Percentiles rank a stretch among this genome's conserved stretches.
Conservation (phyloP, 2,329 filamentous ascomycete genomes). For the Alternaria gansuensis region DNA sequence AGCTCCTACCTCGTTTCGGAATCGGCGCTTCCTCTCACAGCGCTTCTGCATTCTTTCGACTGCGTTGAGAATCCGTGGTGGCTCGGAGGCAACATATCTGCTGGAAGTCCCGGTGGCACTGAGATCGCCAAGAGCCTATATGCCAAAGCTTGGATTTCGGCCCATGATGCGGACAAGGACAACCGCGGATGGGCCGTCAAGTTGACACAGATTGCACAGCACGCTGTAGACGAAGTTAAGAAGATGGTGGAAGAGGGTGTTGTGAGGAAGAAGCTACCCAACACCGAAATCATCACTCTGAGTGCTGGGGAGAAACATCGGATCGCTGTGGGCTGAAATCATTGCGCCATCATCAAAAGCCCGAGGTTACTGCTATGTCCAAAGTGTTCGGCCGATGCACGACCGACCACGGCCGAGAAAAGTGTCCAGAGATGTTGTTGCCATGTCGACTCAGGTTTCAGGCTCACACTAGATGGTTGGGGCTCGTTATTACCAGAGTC, state of each 20-base stretch:
- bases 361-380: slow-evolving; percentile 1
- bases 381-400: neutral
- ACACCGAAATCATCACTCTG: slow-evolving; percentile 35
- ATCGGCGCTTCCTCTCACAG: slow-evolving; percentile 68
- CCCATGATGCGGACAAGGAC: slow-evolving; percentile 69
- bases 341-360: neutral
- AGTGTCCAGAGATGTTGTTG: neutral
- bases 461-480: neutral
- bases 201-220: slow-evolving; percentile 59
- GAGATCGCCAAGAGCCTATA: slow-evolving; percentile 64
- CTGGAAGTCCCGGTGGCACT: slow-evolving; percentile 65
- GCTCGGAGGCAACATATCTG: slow-evolving; percentile 67
- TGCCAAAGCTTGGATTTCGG: slow-evolving; percentile 67
- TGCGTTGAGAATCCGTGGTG: slow-evolving; percentile 68
- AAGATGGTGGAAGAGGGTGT: slow-evolving; percentile 37
- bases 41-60: slow-evolving; percentile 72
- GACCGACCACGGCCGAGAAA: neutral
- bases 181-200: slow-evolving; percentile 62
- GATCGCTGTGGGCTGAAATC: slow-evolving; percentile 29
- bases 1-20: slow-evolving; percentile 65
- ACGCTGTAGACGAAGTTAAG: slow-evolving; percentile 41
- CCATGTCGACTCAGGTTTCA: neutral
- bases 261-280: slow-evolving; percentile 18
- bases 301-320: slow-evolving; percentile 33
- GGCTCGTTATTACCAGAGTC: neutral